Percentiles rank a stretch among this genome's conserved stretches.
Conservation (phyloP, 1,284 basidiomycete species). For the Cutaneotrichosporon dermatis region DNA sequence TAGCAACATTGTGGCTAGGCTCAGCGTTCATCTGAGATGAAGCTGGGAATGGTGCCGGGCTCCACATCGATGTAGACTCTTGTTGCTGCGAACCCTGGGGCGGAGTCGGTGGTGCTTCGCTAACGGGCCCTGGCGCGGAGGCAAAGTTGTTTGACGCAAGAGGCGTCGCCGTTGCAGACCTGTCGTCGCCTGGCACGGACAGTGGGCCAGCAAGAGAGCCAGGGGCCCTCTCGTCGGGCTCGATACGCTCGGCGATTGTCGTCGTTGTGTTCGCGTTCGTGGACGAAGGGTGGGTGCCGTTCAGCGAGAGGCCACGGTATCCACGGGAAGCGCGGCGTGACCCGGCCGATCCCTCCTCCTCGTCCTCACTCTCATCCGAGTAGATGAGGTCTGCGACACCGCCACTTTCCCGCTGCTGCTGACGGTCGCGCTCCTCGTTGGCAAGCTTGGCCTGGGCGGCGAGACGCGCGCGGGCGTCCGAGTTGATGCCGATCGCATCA, state of each 20-base stretch:
- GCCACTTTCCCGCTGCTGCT: constrained; percentile 38
- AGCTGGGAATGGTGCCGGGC: background rate
- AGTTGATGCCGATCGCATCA: constrained; percentile 56
- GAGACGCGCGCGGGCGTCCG: constrained; percentile 60
- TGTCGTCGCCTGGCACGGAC: background rate
- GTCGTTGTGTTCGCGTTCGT: background rate
- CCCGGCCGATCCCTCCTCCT: constrained; percentile 25
- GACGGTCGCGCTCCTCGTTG: constrained; percentile 55
- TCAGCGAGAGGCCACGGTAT: constrained; percentile 12
- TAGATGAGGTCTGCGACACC: constrained; percentile 43
- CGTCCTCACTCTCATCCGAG: constrained; percentile 50
- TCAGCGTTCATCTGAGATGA: background rate
- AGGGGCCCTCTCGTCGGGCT: background rate
- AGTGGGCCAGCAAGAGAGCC: background rate
- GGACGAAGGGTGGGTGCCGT: constrained; percentile 10
- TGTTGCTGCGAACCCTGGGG: no score
- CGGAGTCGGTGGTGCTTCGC: background rate
- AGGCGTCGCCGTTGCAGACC: background rate
- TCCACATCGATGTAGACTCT: background rate
- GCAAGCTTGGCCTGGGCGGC: constrained; percentile 63
- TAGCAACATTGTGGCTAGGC: background rate
- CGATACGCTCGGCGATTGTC: constrained; percentile 2
- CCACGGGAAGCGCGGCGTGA: constrained; percentile 9
- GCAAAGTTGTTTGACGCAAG: background rate
- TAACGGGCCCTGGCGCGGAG: background rate